A percentile compares a stretch with the other conserved stretches of the same genome.
Evolutionary conservation across 1,284 basidiomycete genomes (phyloP).

Genomic region (Ceratobasidium papillatum): DNA sequence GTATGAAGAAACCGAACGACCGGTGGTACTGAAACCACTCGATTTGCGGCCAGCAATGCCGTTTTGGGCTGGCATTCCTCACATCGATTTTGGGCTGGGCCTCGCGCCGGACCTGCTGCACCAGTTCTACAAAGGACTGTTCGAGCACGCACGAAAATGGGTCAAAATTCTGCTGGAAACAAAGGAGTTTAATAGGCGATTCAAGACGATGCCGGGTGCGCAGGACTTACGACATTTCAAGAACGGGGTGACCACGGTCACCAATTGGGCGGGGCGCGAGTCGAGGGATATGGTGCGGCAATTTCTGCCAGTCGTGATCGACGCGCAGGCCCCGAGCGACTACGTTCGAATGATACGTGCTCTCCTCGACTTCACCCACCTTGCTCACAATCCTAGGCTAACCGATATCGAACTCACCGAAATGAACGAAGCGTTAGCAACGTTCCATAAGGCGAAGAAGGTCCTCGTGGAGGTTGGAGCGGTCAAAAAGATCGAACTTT

Average conservation of each 20-base stretch:
- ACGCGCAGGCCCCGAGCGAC: background rate
- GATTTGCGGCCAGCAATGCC: background rate
- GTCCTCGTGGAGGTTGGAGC: background rate
- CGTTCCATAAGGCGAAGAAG: background rate
- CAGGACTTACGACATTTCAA: constrained; percentile 17
- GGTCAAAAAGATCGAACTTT: background rate
- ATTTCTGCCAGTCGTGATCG: background rate
- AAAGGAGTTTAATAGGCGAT: constrained; percentile 2
- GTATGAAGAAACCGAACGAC: background rate
- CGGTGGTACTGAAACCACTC: background rate
- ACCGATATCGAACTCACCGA: background rate
- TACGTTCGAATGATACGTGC: background rate
- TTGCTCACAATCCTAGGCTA: background rate
- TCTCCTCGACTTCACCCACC: background rate
- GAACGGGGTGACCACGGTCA: background rate
- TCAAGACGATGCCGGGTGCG: constrained; percentile 12
- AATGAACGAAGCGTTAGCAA: background rate
- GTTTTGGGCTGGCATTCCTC: constrained; percentile 26
- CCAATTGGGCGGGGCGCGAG: constrained; percentile 1
- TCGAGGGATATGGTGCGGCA: background rate
- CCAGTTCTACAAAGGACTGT: constrained; percentile 41
- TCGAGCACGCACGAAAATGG: constrained; percentile 43
- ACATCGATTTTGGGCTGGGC: background rate
- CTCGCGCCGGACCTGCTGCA: background rate
- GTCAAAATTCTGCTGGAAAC: background rate